These are phyloP conservation scores for Amanita molliuscula DNA, from an alignment of 768 basidiomycete species.

Conservation along the genomic window DNA sequence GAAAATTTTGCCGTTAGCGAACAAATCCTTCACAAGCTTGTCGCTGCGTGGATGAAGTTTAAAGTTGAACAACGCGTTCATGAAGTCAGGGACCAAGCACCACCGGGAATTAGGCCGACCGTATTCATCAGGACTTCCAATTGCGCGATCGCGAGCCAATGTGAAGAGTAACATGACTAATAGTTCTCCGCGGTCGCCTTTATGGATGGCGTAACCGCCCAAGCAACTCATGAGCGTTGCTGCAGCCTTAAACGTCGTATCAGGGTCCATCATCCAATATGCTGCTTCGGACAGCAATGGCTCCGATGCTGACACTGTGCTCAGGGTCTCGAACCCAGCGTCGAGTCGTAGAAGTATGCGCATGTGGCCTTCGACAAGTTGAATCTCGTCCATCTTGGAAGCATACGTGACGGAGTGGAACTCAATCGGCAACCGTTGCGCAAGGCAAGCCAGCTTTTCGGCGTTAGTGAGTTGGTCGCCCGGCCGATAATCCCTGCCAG, in stretches of 20 bases:
- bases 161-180: slow-evolving; percentile 11
- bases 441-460: slow-evolving; percentile 1
- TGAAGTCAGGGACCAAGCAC: background rate
- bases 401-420: background rate
- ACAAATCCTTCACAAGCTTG: slow-evolving; percentile 8
- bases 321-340: slow-evolving; percentile 9
- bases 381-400: background rate
- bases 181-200: slow-evolving; percentile 16
- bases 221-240: background rate
- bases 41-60: slow-evolving; percentile 11
- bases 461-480: background rate
- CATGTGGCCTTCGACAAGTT: slow-evolving; percentile 14
- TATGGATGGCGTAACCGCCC: slow-evolving; percentile 9
- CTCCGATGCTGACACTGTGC: slow-evolving; percentile 16
- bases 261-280: slow-evolving; percentile 7
- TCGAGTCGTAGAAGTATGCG: slow-evolving; percentile 6
- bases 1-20: slow-evolving; percentile 13
- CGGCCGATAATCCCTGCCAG: background rate
- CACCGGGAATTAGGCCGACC: background rate
- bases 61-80: slow-evolving; percentile 2
- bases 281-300: slow-evolving; percentile 18
- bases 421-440: slow-evolving; percentile 1
- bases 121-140: background rate
- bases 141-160: slow-evolving; percentile 13
- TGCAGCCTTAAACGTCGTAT: background rate